Percentiles rank a stretch among this genome's conserved stretches.
Evolutionary conservation across 768 basidiomycete genomes (phyloP).

Genomic region (Rhizopogon sp.): DNA sequence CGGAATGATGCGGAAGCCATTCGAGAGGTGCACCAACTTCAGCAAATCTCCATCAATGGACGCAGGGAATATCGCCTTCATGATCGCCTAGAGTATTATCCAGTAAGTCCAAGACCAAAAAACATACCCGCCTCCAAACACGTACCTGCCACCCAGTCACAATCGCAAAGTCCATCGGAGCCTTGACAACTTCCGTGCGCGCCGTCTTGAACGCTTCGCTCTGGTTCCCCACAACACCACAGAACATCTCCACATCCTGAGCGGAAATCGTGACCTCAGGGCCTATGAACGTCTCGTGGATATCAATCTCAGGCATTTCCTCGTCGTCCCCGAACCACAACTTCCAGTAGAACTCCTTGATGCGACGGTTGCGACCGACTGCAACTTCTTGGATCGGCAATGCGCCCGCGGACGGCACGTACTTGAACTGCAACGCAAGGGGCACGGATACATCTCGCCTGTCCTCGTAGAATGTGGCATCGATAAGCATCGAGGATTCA

Average conservation of each 20-base stretch:
- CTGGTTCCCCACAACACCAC: constrained; percentile 89
- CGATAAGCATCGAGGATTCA: constrained; percentile 48
- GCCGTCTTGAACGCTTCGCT: constrained; percentile 84
- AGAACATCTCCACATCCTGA: constrained; percentile 81
- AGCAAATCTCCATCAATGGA: constrained; percentile 91
- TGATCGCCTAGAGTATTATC: constrained; percentile 76
- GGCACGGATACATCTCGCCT: constrained; percentile 73
- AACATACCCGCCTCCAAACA: constrained; percentile 3
- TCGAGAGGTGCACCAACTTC: constrained; percentile 95
- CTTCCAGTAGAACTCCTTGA: constrained; percentile 98
- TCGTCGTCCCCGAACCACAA: constrained; percentile 93
- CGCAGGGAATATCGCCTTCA: constrained; percentile 94
- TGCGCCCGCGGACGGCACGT: constrained; percentile 83
- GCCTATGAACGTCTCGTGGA: constrained; percentile 79
- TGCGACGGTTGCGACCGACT: constrained; percentile 76
- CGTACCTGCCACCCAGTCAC: constrained; percentile 97
- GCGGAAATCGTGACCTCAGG: constrained; percentile 82
- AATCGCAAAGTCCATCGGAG: constrained; percentile 99
- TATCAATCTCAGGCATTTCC: constrained; percentile 68
- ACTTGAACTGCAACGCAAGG: constrained; percentile 75
- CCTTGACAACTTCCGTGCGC: constrained; percentile 62
- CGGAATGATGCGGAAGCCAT: constrained; percentile 88
- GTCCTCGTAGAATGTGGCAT: constrained; percentile 79
- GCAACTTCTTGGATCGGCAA: constrained; percentile 92
- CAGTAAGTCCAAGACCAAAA: neutral